These are phyloP conservation scores for Helminthosporium solani DNA, from an alignment of 2,329 filamentous ascomycete species.

Conservation along the genomic window DNA sequence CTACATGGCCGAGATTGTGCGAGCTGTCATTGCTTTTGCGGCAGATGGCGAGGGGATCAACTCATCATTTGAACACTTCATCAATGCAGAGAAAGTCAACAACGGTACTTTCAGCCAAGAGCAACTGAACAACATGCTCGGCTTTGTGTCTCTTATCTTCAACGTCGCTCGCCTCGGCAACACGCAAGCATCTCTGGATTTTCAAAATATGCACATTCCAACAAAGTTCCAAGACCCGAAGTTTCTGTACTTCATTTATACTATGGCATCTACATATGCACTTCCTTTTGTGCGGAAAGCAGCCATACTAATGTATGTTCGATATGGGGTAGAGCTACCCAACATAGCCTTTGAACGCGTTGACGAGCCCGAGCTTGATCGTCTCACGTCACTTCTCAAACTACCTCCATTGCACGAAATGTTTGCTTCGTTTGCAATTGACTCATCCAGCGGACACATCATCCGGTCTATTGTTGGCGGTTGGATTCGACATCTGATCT, in stretches of 20 bases:
- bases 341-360: conserved; percentile 57
- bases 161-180: conserved; percentile 28
- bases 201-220: conserved; percentile 26
- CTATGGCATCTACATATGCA: conserved; percentile 72
- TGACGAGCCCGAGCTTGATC: conserved; percentile 75
- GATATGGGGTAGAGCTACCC: conserved; percentile 85
- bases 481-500: conserved; percentile 70
- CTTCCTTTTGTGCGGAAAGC: conserved; percentile 87
- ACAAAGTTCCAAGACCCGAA: conserved; percentile 28
- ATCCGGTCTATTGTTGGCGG: conserved; percentile 58
- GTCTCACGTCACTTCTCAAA: conserved; percentile 73
- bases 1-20: conserved; percentile 87
- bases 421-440: conserved; percentile 58
- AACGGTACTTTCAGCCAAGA: conserved; percentile 23
- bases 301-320: conserved; percentile 79
- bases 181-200: conserved; percentile 24
- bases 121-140: conserved; percentile 31
- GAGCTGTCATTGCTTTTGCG: conserved; percentile 64
- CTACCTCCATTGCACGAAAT: conserved; percentile 79
- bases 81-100: conserved; percentile 27
- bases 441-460: conserved; percentile 28
- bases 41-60: conserved; percentile 9
- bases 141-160: conserved; percentile 36
- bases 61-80: conserved; percentile 22
- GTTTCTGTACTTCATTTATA: conserved; percentile 40